These are phyloP conservation scores for Phialophora verrucosa DNA, from an alignment of 2,329 filamentous ascomycete genomes.

Conservation along the genomic window DNA sequence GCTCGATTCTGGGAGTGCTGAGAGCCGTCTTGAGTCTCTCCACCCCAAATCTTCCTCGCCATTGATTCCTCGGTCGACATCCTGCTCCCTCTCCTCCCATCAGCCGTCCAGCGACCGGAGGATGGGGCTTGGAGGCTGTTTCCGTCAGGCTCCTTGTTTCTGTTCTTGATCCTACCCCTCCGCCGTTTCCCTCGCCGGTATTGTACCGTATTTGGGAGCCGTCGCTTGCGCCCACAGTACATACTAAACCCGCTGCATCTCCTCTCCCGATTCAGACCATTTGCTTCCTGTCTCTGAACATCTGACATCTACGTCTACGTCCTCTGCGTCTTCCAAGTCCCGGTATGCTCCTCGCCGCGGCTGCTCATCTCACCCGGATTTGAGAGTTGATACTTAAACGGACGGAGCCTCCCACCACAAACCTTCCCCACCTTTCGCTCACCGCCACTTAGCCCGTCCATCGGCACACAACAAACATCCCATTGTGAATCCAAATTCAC, in stretches of 20 bases:
- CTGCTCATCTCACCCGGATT: slow-evolving; percentile 9
- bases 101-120: slow-evolving; percentile 23
- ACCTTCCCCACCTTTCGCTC: slow-evolving; percentile 31
- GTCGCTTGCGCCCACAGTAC: slow-evolving; percentile 18
- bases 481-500: slow-evolving; percentile 20
- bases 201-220: slow-evolving; percentile 30
- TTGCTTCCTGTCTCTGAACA: slow-evolving; percentile 22
- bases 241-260: slow-evolving; percentile 30
- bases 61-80: slow-evolving; percentile 16
- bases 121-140: slow-evolving; percentile 25
- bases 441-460: slow-evolving; percentile 32
- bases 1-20: neutral
- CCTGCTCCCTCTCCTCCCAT: slow-evolving; percentile 20
- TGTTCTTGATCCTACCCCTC: slow-evolving; percentile 26
- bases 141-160: slow-evolving; percentile 30
- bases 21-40: neutral
- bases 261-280: slow-evolving; percentile 23
- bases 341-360: slow-evolving; percentile 21
- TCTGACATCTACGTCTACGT: slow-evolving; percentile 17
- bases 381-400: slow-evolving; percentile 13
- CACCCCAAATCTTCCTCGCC: slow-evolving; percentile 14
- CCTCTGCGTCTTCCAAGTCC: slow-evolving; percentile 8
- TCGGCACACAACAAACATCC: slow-evolving; percentile 27
- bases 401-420: slow-evolving; percentile 24
- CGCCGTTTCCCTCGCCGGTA: slow-evolving; percentile 27